Evolutionary conservation across 371 early-diverging fungal genomes (phyloP).

Genomic region (Entomophthora muscae): DNA sequence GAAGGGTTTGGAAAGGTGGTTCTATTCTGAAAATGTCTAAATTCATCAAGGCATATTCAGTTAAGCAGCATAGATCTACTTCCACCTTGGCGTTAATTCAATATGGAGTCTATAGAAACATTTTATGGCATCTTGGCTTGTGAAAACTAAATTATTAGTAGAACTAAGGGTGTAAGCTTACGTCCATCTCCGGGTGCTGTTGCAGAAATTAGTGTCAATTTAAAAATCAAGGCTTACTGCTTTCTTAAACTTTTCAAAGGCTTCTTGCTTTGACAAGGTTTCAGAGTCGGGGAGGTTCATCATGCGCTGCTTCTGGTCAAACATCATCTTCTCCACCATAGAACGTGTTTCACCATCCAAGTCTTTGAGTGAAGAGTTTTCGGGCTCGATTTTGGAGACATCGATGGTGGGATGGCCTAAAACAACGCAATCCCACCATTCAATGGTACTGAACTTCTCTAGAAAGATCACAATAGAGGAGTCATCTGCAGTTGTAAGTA

Average conservation of each 20-base stretch:
- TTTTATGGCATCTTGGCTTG: no score
- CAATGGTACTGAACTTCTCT: slow-evolving; percentile 63
- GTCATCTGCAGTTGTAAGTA: not conserved
- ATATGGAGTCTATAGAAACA: no score
- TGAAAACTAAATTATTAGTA: no score
- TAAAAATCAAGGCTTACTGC: not conserved
- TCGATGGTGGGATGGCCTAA: slow-evolving; percentile 66
- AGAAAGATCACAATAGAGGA: slow-evolving; percentile 39
- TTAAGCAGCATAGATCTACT: no score
- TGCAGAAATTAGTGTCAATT: not conserved
- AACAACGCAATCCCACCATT: slow-evolving; percentile 87
- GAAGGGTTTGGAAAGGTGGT: no score
- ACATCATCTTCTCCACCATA: slow-evolving; percentile 78
- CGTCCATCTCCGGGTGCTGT: not conserved
- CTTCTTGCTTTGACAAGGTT: slow-evolving; percentile 39
- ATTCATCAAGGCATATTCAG: no score
- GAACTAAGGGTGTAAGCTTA: not conserved
- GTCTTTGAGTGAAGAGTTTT: slow-evolving; percentile 73
- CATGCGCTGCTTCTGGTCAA: slow-evolving; percentile 78
- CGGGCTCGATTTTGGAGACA: slow-evolving; percentile 77
- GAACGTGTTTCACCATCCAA: slow-evolving; percentile 79
- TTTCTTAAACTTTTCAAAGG: slow-evolving; percentile 47
- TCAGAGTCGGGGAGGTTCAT: slow-evolving; percentile 72
- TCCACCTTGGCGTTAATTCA: no score
- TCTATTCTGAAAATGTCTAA: no score